A percentile compares a stretch with the other conserved stretches of the same genome.
Evolutionary conservation across 257 asterid genomes (phyloP).

Genomic region (Ocimum tenuiflorum): DNA sequence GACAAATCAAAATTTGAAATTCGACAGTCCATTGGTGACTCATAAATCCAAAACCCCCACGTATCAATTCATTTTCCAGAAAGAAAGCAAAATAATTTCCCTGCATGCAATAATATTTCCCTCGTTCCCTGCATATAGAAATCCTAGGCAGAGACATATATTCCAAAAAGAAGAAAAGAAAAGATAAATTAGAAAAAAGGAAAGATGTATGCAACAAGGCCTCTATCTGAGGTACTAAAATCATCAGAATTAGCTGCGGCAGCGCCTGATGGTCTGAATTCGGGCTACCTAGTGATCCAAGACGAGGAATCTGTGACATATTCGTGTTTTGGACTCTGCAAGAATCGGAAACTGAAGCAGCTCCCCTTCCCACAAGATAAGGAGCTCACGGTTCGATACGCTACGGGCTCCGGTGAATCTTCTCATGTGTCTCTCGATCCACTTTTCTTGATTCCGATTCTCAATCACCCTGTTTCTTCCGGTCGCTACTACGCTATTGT

Average conservation of each 20-base stretch:
- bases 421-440: not conserved
- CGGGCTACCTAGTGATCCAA: constrained; percentile 54
- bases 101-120: no score
- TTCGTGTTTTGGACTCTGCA: constrained; percentile 40
- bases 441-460: constrained; percentile 30
- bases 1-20: no score
- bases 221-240: constrained; percentile 34
- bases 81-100: no score
- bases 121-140: no score
- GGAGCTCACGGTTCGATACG: constrained; percentile 26
- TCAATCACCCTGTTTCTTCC: not conserved
- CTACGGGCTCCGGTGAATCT: not conserved
- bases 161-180: no score
- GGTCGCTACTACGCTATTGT: not conserved
- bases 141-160: no score
- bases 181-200: no score
- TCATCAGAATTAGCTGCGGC: constrained; percentile 26
- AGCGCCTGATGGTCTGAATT: constrained; percentile 49
- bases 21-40: no score
- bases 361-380: constrained; percentile 57
- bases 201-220: not conserved
- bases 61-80: no score
- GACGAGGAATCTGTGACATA: constrained; percentile 48
- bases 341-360: constrained; percentile 28
- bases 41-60: no score